Evolutionary conservation across 306 rosid genomes (phyloP).

Genomic region (Casuarina glauca): DNA sequence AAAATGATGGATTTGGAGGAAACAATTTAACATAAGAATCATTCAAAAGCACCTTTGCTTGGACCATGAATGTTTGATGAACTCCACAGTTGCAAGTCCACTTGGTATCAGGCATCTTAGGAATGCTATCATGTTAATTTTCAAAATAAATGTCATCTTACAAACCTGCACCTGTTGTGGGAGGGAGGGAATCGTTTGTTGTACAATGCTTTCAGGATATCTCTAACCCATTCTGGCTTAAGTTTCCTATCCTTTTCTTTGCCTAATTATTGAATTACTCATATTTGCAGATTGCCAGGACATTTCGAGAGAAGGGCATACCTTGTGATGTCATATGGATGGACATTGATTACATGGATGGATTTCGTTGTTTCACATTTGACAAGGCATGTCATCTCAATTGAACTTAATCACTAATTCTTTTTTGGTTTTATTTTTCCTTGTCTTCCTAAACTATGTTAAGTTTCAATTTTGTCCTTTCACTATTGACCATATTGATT

Average conservation of each 20-base stretch:
- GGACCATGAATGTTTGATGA: not conserved
- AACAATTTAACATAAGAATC: not conserved
- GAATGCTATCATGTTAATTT: not conserved
- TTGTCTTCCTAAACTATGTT: not conserved
- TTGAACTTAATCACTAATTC: not conserved
- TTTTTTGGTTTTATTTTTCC: not conserved
- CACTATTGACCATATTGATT: not conserved
- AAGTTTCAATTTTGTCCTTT: not conserved
- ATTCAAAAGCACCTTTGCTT: not conserved
- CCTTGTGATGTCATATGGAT: constrained; percentile 97
- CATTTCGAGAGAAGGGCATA: constrained; percentile 65
- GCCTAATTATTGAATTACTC: constrained; percentile 24
- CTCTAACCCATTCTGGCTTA: not conserved
- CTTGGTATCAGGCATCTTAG: not conserved
- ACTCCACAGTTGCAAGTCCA: not conserved
- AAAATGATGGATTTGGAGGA: not conserved
- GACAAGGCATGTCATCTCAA: constrained; percentile 51
- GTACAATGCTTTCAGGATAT: not conserved
- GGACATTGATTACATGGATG: constrained; percentile 97
- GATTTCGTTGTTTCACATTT: constrained; percentile 89
- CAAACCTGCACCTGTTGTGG: not conserved
- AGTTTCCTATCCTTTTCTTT: not conserved
- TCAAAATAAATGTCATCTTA: not conserved
- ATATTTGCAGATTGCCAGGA: constrained; percentile 65
- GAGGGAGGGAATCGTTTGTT: not conserved